Conservation (phyloP, 805 yeast species). For the Myxozyma vanderwaltii region DNA sequence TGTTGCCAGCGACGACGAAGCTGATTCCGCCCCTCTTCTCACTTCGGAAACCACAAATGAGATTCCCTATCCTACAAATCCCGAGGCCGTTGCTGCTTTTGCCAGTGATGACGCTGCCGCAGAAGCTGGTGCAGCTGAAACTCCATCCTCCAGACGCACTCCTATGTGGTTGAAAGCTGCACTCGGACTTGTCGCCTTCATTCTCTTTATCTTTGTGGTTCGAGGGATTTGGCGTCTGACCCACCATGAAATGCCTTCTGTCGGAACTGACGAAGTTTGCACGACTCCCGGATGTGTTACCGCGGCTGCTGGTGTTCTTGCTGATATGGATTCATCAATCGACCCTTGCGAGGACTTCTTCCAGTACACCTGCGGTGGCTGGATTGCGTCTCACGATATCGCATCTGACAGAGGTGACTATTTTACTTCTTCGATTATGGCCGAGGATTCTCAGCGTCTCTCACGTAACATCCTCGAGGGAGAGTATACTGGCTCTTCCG, state of each 20-base stretch:
- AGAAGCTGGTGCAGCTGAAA: constrained; percentile 12
- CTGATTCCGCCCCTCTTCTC: constrained; percentile 30
- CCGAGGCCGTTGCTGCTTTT: constrained; percentile 28
- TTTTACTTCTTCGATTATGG: constrained; percentile 29
- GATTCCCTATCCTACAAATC: constrained; percentile 26
- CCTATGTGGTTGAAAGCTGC: constrained; percentile 23
- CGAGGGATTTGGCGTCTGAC: constrained; percentile 26
- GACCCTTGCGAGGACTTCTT: constrained; percentile 33
- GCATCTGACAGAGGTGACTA: constrained; percentile 29
- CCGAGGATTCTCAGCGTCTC: constrained; percentile 28
- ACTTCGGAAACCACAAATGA: constrained; percentile 26
- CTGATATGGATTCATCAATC: constrained; percentile 25
- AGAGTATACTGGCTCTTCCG: constrained; percentile 19
- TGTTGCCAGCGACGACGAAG: constrained; percentile 31
- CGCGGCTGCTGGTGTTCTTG: constrained; percentile 29
- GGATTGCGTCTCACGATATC: constrained; percentile 31
- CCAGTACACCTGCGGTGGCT: constrained; percentile 33
- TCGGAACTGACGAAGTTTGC: constrained; percentile 17
- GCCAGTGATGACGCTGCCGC: constrained; percentile 27
- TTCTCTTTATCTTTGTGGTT: constrained; percentile 21
- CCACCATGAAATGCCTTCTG: constrained; percentile 7
- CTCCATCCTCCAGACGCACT: not conserved
- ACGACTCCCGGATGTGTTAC: constrained; percentile 30
- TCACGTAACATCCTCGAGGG: constrained; percentile 30
- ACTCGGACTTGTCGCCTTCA: constrained; percentile 3